Conservation (phyloP, 225 moss, liverwort and hornwort genomes). For the Physcomitrium patens region DNA sequence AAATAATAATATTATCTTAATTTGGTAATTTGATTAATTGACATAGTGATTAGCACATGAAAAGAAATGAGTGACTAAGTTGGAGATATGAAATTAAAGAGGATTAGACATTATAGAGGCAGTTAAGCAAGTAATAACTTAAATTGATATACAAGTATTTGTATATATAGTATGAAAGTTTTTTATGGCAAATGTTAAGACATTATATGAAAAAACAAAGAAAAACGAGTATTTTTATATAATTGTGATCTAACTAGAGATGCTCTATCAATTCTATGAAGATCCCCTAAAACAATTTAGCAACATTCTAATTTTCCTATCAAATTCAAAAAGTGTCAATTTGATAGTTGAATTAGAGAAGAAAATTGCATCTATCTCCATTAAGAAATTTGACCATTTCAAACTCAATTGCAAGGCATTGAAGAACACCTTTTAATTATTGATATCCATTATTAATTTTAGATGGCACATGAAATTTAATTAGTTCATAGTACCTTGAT, state of each 20-base stretch:
- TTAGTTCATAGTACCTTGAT: no score
- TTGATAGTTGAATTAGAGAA: slow-evolving; percentile 38
- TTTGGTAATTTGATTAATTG: no score
- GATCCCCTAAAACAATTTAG: slow-evolving; percentile 32
- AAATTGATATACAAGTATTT: no score
- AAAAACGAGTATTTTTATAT: slow-evolving; percentile 68
- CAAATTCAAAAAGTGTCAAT: neutral
- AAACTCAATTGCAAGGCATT: slow-evolving; percentile 58
- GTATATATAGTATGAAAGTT: no score
- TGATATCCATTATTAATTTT: slow-evolving; percentile 57
- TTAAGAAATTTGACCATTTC: slow-evolving; percentile 46
- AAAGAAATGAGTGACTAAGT: no score
- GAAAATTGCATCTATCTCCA: slow-evolving; percentile 42
- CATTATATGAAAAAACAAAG: slow-evolving; percentile 59
- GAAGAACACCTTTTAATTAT: slow-evolving; percentile 53
- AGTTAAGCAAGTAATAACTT: slow-evolving; percentile 30
- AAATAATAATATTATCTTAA: no score
- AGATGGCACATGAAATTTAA: no score
- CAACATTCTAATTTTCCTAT: neutral
- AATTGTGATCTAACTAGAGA: slow-evolving; percentile 79
- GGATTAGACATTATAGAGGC: slow-evolving; percentile 49
- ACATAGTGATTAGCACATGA: no score
- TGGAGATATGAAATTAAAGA: no score
- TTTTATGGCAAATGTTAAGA: slow-evolving; percentile 49
- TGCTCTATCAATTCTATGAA: slow-evolving; percentile 68